phyloP scores from a whole-genome alignment of 2,329 filamentous ascomycete genomes.

The Stemphylium beticola region DNA sequence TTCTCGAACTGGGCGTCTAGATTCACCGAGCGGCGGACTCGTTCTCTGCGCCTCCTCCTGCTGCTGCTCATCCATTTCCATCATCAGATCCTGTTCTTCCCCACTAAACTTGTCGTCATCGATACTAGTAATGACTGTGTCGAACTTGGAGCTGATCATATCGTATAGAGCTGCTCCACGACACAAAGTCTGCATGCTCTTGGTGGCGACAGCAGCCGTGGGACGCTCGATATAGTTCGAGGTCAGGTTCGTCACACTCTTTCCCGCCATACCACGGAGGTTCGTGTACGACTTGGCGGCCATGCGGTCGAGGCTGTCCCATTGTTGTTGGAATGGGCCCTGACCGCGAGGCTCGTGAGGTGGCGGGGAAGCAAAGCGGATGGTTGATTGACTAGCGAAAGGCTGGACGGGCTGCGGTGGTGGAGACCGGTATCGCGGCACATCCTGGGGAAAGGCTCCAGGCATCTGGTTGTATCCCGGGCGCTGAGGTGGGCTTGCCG shows the following conservation, averaged over 20 bases:
- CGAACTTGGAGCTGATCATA: constrained; percentile 66
- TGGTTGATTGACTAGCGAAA: constrained; percentile 27
- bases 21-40: constrained; percentile 21
- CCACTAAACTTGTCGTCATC: constrained; percentile 66
- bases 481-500: constrained; percentile 22
- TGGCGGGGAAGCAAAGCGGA: constrained; percentile 29
- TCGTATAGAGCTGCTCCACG: constrained; percentile 59
- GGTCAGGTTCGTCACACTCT: constrained; percentile 34
- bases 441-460: constrained; percentile 22
- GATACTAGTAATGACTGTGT: constrained; percentile 73
- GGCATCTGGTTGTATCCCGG: constrained; percentile 30
- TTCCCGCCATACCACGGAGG: constrained; percentile 35
- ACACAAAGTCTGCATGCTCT: constrained; percentile 47
- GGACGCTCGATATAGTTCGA: constrained; percentile 40
- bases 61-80: constrained; percentile 24
- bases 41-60: constrained; percentile 20
- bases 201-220: constrained; percentile 37
- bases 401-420: constrained; percentile 22
- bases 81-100: constrained; percentile 59
- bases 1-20: constrained; percentile 20
- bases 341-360: constrained; percentile 25
- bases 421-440: constrained; percentile 21
- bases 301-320: constrained; percentile 38
- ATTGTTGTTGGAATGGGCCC: constrained; percentile 34
- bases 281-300: constrained; percentile 40